Percentiles rank a stretch among this genome's conserved stretches.
Conservation (phyloP, 495 filamentous ascomycete genomes). For the Neurospora intermedia region DNA sequence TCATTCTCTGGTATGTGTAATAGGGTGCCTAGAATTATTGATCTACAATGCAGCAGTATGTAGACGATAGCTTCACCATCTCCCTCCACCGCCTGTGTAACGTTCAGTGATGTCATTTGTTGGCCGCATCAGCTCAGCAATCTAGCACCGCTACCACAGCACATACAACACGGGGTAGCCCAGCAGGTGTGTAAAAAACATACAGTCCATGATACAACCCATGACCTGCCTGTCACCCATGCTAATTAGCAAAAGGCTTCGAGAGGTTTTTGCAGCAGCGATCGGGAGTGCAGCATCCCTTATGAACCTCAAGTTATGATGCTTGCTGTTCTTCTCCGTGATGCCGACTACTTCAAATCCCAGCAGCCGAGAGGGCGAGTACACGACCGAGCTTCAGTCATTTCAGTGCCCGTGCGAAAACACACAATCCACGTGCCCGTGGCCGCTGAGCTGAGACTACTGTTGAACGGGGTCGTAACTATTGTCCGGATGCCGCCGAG, state of each 20-base stretch:
- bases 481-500: neutral
- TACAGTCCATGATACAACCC: neutral
- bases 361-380: neutral
- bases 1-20: neutral
- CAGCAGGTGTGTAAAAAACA: neutral
- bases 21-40: neutral
- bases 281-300: neutral
- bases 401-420: neutral
- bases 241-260: neutral
- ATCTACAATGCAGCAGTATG: neutral
- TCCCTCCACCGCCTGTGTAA: neutral
- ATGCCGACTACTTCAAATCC: neutral
- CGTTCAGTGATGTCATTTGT: conserved; percentile 11
- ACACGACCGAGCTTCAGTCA: neutral
- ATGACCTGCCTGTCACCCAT: neutral
- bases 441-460: neutral
- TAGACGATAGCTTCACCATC: neutral
- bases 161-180: neutral
- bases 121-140: conserved; percentile 4
- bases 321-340: neutral
- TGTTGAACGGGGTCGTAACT: neutral
- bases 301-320: neutral
- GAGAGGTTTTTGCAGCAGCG: neutral
- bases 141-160: neutral
- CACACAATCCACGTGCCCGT: neutral